Evolutionary conservation across 192 early-diverging fungal genomes (phyloP).

Genomic region (Spinellus fusiger): DNA sequence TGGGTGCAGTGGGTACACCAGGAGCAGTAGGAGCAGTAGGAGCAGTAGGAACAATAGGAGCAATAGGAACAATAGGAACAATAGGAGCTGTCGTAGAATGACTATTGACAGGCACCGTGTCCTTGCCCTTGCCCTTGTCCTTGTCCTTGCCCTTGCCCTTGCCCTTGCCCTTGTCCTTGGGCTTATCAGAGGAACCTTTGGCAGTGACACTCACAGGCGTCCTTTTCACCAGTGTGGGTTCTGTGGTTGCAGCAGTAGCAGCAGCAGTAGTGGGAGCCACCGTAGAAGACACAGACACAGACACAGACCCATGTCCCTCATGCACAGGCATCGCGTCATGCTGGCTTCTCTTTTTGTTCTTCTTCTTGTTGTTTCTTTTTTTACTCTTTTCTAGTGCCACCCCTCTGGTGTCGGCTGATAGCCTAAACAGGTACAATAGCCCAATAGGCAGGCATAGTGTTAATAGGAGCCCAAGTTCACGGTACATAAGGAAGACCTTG

Average conservation of each 20-base stretch:
- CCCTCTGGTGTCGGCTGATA: not conserved
- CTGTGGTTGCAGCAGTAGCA: not conserved
- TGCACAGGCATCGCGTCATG: too few relatives aligned
- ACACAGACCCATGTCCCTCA: too few relatives aligned
- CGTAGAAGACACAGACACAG: too few relatives aligned
- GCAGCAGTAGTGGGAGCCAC: too few relatives aligned
- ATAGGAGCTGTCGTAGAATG: too few relatives aligned
- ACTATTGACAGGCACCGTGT: too few relatives aligned
- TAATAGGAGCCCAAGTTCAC: conserved; percentile 15
- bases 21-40: too few relatives aligned
- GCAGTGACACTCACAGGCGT: not conserved
- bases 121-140: not conserved
- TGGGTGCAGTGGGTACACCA: too few relatives aligned
- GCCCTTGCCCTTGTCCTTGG: not conserved
- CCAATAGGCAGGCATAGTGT: conserved; percentile 16
- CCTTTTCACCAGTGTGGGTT: not conserved
- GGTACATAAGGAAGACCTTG: conserved; percentile 1
- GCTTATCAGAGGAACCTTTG: not conserved
- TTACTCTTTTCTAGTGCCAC: not conserved
- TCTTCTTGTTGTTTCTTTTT: not conserved
- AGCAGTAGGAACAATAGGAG: too few relatives aligned
- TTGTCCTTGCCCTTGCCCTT: not conserved
- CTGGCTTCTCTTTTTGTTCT: not conserved
- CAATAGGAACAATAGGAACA: too few relatives aligned
- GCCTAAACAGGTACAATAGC: not conserved